phyloP scores from a whole-genome alignment of 352 stramenopile genomes.

The Plasmopara halstedii region DNA sequence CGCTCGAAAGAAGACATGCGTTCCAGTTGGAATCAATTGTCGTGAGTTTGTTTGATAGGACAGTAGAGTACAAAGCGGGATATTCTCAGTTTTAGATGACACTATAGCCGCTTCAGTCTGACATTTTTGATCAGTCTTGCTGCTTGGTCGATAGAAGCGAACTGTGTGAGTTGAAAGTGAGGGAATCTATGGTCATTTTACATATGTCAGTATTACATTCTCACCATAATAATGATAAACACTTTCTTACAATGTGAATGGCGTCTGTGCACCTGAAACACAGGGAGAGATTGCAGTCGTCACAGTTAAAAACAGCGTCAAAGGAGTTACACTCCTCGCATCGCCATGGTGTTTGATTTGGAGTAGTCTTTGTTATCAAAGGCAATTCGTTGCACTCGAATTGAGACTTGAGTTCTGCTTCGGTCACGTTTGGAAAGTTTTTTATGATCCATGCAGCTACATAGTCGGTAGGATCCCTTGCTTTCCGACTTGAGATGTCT shows the following conservation, averaged over 20 bases:
- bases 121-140: too few relatives aligned
- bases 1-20: constrained; percentile 46
- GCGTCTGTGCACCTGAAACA: constrained; percentile 63
- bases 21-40: constrained; percentile 27
- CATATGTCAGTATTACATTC: too few relatives aligned
- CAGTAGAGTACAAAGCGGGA: background rate
- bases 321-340: constrained; percentile 58
- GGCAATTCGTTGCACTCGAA: background rate
- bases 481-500: background rate
- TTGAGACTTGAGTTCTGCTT: constrained; percentile 15
- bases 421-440: constrained; percentile 28
- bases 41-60: constrained; percentile 4
- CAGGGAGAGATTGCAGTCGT: constrained; percentile 37
- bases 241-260: constrained; percentile 64
- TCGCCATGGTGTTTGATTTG: background rate
- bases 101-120: too few relatives aligned
- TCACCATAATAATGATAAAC: too few relatives aligned
- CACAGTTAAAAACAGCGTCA: constrained; percentile 21
- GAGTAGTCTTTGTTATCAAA: too few relatives aligned
- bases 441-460: constrained; percentile 27
- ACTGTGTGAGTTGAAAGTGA: constrained; percentile 32
- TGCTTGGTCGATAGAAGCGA: constrained; percentile 1
- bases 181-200: constrained; percentile 27
- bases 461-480: background rate
- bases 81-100: background rate